Conservation (phyloP, 768 basidiomycete genomes). For the Rossbeevera mucosa region DNA sequence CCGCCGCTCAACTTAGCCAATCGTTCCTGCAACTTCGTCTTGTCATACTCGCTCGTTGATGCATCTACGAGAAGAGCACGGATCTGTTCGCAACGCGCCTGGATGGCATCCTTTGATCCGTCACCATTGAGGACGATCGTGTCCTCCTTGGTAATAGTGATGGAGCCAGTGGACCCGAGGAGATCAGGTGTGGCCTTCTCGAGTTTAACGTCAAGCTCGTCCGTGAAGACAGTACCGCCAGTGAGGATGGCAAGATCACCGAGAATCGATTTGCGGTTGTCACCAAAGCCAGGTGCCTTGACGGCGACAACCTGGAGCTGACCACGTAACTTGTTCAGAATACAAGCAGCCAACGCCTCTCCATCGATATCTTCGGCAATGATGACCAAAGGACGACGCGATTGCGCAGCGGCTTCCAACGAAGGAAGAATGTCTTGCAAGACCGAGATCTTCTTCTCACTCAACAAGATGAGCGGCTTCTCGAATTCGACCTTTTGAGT, state of each 20-base stretch:
- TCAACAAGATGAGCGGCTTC: constrained; percentile 89
- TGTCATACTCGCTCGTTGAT: constrained; percentile 90
- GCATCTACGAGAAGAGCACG: constrained; percentile 75
- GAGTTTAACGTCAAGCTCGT: constrained; percentile 94
- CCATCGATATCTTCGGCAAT: constrained; percentile 98
- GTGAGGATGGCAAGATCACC: constrained; percentile 97
- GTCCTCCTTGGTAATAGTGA: constrained; percentile 97
- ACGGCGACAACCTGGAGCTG: constrained; percentile 92
- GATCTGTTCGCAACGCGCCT: constrained; percentile 94
- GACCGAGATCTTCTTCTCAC: constrained; percentile 96
- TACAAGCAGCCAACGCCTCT: constrained; percentile 95
- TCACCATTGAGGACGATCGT: constrained; percentile 94
- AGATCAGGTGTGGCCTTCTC: constrained; percentile 85
- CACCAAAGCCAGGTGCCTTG: constrained; percentile 98
- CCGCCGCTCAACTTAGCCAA: constrained; percentile 94
- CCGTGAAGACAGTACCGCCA: constrained; percentile 96
- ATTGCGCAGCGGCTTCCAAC: constrained; percentile 75
- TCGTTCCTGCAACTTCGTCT: constrained; percentile 92
- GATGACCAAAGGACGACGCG: constrained; percentile 88
- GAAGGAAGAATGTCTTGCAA: constrained; percentile 94
- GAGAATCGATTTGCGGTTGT: constrained; percentile 98
- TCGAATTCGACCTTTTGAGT: constrained; percentile 93
- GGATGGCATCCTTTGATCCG: constrained; percentile 85
- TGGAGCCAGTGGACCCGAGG: constrained; percentile 85
- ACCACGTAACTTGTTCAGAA: constrained; percentile 98